Evolutionary conservation across 495 filamentous ascomycete genomes (phyloP).

Genomic region (Penicillium turbatum): DNA sequence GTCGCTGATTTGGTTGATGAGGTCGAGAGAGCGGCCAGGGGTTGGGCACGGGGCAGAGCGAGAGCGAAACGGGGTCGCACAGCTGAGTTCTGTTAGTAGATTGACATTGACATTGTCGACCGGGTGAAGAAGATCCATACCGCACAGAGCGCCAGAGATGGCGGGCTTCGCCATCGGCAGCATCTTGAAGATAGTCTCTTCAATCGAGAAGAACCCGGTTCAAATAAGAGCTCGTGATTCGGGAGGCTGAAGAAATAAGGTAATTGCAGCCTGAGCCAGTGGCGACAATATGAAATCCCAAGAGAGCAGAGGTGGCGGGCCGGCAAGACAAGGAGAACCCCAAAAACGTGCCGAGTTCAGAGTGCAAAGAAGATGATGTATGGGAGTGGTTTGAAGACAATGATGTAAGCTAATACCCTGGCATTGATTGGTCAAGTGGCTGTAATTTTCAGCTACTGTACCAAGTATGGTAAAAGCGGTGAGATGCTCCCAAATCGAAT

Average conservation of each 20-base stretch:
- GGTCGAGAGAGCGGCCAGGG: conserved; percentile 37
- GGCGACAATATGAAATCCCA: background rate
- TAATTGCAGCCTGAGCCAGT: conserved; percentile 8
- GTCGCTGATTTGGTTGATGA: conserved; percentile 42
- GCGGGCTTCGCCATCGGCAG: conserved; percentile 29
- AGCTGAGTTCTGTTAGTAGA: conserved; percentile 17
- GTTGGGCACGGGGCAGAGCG: conserved; percentile 25
- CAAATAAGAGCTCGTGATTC: background rate
- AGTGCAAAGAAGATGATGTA: conserved; percentile 18
- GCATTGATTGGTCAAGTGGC: conserved; percentile 6
- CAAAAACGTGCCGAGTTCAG: conserved; percentile 11
- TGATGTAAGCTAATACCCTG: conserved; percentile 16
- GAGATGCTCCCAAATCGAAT: conserved; percentile 19
- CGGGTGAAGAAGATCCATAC: conserved; percentile 17
- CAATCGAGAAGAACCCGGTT: background rate
- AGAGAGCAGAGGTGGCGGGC: conserved; percentile 22
- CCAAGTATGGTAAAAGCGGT: conserved; percentile 23
- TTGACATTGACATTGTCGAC: background rate
- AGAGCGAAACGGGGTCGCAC: conserved; percentile 29
- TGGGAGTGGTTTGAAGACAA: background rate
- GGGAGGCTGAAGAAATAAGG: background rate
- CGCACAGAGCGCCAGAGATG: conserved; percentile 29
- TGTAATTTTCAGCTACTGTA: background rate
- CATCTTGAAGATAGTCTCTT: conserved; percentile 19
- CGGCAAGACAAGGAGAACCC: conserved; percentile 20